These are phyloP conservation scores for Saccharomyces hybrid DNA, from an alignment of 1,139 yeast genomes.

Conservation along the genomic window DNA sequence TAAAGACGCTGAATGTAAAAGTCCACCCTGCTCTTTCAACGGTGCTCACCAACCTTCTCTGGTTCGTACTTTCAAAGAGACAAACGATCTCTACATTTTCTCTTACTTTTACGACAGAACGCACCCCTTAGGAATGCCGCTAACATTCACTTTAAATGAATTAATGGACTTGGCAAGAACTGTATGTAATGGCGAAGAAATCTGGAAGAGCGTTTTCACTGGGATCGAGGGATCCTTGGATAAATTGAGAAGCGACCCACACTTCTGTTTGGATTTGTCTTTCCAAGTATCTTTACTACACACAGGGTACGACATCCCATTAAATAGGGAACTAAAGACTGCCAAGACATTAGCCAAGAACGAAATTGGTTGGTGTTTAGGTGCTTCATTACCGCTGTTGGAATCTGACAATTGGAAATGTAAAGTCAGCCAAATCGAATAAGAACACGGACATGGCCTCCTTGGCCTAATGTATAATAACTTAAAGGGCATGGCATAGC, in stretches of 20 bases:
- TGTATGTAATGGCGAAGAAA: slow-evolving; percentile 75
- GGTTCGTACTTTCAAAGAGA: slow-evolving; percentile 58
- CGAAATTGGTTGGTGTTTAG: slow-evolving; percentile 97
- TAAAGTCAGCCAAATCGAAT: slow-evolving; percentile 33
- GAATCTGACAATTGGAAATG: slow-evolving; percentile 72
- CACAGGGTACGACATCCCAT: slow-evolving; percentile 92
- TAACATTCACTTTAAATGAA: slow-evolving; percentile 77
- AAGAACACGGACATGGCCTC: not conserved
- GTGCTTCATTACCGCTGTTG: slow-evolving; percentile 87
- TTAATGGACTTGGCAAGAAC: slow-evolving; percentile 69
- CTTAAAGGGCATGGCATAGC: not conserved
- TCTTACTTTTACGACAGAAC: slow-evolving; percentile 94
- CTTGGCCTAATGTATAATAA: not conserved
- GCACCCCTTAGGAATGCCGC: slow-evolving; percentile 89
- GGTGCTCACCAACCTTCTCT: slow-evolving; percentile 96
- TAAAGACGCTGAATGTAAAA: slow-evolving; percentile 67
- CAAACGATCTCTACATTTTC: slow-evolving; percentile 76
- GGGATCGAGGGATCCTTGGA: slow-evolving; percentile 58
- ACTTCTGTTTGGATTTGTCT: slow-evolving; percentile 88
- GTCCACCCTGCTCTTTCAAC: slow-evolving; percentile 86
- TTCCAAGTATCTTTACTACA: slow-evolving; percentile 86
- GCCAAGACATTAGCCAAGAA: slow-evolving; percentile 82
- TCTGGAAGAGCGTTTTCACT: slow-evolving; percentile 57
- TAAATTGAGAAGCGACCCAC: slow-evolving; percentile 67
- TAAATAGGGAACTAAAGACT: slow-evolving; percentile 79